These are phyloP conservation scores for Penicillium nordicum DNA, from an alignment of 2,329 filamentous ascomycete species.

Conservation along the genomic window DNA sequence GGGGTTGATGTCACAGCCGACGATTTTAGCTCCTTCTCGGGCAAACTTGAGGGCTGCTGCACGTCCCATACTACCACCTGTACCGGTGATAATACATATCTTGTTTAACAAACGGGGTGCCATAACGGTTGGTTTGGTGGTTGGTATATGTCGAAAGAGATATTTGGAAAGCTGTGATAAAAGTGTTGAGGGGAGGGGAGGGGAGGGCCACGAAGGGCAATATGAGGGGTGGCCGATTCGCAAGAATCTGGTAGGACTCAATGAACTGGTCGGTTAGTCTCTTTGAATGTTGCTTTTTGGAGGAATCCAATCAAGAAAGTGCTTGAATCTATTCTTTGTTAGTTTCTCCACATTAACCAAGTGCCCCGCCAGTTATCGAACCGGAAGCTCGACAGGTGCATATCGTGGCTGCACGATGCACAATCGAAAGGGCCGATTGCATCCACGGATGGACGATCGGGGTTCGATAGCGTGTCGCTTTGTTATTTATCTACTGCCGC, in stretches of 20 bases:
- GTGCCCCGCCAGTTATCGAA: background rate
- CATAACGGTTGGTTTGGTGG: background rate
- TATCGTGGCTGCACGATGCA: background rate
- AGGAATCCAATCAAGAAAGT: background rate
- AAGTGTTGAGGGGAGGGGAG: background rate
- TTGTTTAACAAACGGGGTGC: background rate
- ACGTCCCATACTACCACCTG: constrained; percentile 1
- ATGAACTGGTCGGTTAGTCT: too few species aligned
- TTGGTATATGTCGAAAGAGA: background rate
- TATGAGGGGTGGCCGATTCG: background rate
- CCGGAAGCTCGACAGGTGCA: background rate
- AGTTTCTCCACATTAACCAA: background rate
- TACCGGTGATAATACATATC: constrained; percentile 3
- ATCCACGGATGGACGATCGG: background rate
- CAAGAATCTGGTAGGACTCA: background rate
- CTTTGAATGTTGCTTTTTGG: background rate
- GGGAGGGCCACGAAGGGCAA: background rate
- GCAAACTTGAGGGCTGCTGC: constrained; percentile 5
- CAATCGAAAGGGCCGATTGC: background rate
- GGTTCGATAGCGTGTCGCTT: background rate
- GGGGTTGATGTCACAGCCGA: background rate
- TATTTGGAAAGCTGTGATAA: background rate
- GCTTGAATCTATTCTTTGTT: background rate
- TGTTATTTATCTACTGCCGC: background rate
- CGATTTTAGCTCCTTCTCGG: background rate